Percentiles rank a stretch among this genome's conserved stretches.
These are phyloP conservation scores for Eucalyptus pauciflora DNA, from an alignment of 345 rosid genomes.

Conservation along the genomic window DNA sequence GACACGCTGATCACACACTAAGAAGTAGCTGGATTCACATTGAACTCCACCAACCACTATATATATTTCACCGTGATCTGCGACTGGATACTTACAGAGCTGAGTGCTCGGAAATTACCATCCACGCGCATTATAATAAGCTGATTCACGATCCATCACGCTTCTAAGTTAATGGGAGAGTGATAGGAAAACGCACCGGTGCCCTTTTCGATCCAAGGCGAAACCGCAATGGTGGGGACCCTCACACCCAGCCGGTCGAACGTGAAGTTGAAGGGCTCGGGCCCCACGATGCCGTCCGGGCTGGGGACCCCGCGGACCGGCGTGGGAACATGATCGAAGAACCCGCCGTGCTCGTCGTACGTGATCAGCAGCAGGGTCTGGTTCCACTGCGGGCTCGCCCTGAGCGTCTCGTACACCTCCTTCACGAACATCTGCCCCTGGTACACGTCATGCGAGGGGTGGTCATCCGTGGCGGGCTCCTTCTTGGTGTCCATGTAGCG, in stretches of 20 bases:
- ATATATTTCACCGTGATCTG: background rate
- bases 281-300: conserved; percentile 88
- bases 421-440: conserved; percentile 78
- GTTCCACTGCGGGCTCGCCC: conserved; percentile 93
- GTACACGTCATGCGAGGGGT: conserved; percentile 92
- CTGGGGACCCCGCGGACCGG: conserved; percentile 74
- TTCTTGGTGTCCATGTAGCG: conserved; percentile 51
- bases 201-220: conserved; percentile 86
- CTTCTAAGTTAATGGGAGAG: background rate
- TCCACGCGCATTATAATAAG: background rate
- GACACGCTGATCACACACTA: background rate
- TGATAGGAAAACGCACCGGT: conserved; percentile 24
- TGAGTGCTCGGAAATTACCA: background rate
- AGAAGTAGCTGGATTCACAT: background rate
- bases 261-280: conserved; percentile 48
- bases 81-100: background rate
- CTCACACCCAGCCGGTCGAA: conserved; percentile 77
- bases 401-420: conserved; percentile 85
- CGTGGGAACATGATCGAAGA: conserved; percentile 80
- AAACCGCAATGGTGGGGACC: conserved; percentile 70
- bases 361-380: conserved; percentile 66
- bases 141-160: background rate
- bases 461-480: conserved; percentile 74
- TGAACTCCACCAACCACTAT: background rate
- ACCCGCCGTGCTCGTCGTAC: conserved; percentile 95